Conservation (phyloP, 2,329 filamentous ascomycete species). For the Berkeleyomyces basicola region DNA sequence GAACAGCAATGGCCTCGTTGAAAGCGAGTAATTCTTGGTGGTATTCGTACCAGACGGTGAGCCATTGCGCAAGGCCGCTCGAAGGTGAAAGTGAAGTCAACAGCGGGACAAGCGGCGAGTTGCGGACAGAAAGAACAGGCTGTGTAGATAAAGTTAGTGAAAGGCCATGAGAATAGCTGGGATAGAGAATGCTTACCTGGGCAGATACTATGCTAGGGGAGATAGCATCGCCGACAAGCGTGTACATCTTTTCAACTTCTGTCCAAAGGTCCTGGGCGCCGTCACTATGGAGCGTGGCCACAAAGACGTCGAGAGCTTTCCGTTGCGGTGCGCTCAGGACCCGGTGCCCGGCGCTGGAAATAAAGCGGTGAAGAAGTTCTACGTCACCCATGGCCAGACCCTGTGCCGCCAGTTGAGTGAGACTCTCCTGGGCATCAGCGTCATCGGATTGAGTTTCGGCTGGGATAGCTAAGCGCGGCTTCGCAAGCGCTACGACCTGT, state of each 20-base stretch:
- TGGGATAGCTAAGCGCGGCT: not conserved
- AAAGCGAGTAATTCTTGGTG: constrained; percentile 29
- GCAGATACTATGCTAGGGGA: constrained; percentile 19
- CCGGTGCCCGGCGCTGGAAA: not conserved
- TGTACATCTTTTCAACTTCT: constrained; percentile 24
- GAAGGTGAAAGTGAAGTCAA: constrained; percentile 31
- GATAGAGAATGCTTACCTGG: constrained; percentile 24
- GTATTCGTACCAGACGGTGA: constrained; percentile 35
- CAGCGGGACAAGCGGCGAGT: constrained; percentile 34
- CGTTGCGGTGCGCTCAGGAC: constrained; percentile 1
- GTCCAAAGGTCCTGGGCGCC: constrained; percentile 10
- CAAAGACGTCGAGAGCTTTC: constrained; percentile 3
- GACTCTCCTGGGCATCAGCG: not conserved
- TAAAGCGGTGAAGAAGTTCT: constrained; percentile 13
- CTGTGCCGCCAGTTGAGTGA: constrained; percentile 10
- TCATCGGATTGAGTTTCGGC: not conserved
- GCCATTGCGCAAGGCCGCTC: constrained; percentile 27
- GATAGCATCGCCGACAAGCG: constrained; percentile 16
- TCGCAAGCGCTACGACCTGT: constrained; percentile 14
- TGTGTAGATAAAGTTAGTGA: constrained; percentile 19
- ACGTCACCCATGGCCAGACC: constrained; percentile 13
- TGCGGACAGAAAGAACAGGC: constrained; percentile 43
- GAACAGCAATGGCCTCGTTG: constrained; percentile 25
- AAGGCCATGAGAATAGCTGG: not conserved
- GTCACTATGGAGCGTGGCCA: constrained; percentile 4